A percentile compares a stretch with the other conserved stretches of the same genome.
Conservation (phyloP, 2,329 filamentous ascomycete species). For the Pochonia chlamydosporia region DNA sequence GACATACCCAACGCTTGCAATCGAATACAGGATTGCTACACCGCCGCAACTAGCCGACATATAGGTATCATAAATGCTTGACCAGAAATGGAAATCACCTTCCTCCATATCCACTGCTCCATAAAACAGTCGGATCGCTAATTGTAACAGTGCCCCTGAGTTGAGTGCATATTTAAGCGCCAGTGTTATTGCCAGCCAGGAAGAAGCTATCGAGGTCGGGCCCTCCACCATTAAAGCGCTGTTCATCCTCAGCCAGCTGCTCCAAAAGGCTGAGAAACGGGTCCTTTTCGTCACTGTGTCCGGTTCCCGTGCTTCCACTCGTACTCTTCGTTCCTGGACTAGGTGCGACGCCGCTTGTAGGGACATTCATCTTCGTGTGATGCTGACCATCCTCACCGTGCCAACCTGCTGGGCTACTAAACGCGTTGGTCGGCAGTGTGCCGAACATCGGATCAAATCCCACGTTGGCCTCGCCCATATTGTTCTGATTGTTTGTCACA, state of each 20-base stretch:
- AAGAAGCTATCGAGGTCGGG: slow-evolving; percentile 80
- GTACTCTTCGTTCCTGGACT: slow-evolving; percentile 45
- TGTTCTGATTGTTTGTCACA: background rate
- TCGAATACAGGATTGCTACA: no score
- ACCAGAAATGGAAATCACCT: no score
- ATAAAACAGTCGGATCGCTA: no score
- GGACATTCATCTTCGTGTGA: slow-evolving; percentile 12
- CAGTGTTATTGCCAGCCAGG: slow-evolving; percentile 26
- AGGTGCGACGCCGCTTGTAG: slow-evolving; percentile 14
- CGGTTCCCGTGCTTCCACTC: slow-evolving; percentile 43
- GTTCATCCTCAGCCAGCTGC: slow-evolving; percentile 77
- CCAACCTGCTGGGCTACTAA: slow-evolving; percentile 47
- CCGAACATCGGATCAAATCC: slow-evolving; percentile 57
- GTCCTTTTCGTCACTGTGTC: slow-evolving; percentile 62
- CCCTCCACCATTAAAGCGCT: slow-evolving; percentile 53
- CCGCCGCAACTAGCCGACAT: no score
- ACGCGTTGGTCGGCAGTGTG: slow-evolving; percentile 45
- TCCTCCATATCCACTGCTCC: no score
- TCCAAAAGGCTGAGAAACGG: slow-evolving; percentile 75
- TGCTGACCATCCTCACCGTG: slow-evolving; percentile 32
- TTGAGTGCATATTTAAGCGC: background rate
- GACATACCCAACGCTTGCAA: no score
- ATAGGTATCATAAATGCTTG: no score
- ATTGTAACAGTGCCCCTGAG: no score
- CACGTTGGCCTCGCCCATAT: background rate